Base-by-base conservation (phyloP, 306 rosid genomes). In the Vigna mungo region DNA sequence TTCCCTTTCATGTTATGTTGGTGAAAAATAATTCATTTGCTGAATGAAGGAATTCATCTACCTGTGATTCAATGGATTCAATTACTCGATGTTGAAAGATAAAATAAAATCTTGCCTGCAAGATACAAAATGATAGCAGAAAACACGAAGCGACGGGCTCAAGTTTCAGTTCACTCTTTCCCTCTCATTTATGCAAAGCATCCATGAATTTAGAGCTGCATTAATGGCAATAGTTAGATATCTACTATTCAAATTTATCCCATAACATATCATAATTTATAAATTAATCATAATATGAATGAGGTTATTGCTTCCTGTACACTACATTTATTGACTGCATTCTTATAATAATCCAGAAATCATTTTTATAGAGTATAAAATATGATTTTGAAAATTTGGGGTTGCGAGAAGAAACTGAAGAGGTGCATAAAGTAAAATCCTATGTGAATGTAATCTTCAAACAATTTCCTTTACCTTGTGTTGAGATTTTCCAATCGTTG, bases 171-270 rank as follows among this genome's bases (percentile, higher is more conserved):
- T 37, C 36, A 10, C 25, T 39, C 48, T 48, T 72, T 68, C 75
- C 11, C 1, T 64, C 39, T 44, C 37, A 4, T 32, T 53, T 20
- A 81, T 66, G 64, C 69, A 17, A 20, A 49, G 67, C 25, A 6
- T 76, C 85, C 85, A 82, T 0, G 76, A 64, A 30, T 47, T 77
- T 8, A 68, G 60, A 72, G 85, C 85, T 82, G 69, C 78, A 75
- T 48, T 68, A 66, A 66, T 44, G 30, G 12, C 72, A 43, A 6
- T 43, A 11, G 27, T 65, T 64, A 60, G 66, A 6, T 59, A 2
- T 0, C 0, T 59, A 13, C 4, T 2, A 12, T 27, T 59, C 0
- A 21, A 59, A 59, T 27, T 23, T 27, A 12, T 27, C 37, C 27
- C 27, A 25, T 25, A 25, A 25, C 27, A 25, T 25, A 25, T 25